Percentiles rank a stretch among this genome's conserved stretches.
Evolutionary conservation across 2,329 filamentous ascomycete species (phyloP).

Genomic region (Sporothrix dimorphospora): DNA sequence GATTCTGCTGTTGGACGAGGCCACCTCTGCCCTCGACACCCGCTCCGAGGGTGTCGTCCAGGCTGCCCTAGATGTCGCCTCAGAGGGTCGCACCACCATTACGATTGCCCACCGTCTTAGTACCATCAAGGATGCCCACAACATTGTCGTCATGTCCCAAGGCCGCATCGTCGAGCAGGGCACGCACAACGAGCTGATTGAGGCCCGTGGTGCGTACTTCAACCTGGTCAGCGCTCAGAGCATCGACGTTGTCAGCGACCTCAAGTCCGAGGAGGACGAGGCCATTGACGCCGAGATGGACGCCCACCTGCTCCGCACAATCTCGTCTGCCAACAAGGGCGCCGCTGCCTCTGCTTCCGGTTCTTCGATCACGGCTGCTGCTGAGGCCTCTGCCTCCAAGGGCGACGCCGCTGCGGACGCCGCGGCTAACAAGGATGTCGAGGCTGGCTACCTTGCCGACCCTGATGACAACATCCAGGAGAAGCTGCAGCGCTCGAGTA

Average conservation of each 20-base stretch:
- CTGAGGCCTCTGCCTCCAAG: neutral
- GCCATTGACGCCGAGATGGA: conserved; percentile 57
- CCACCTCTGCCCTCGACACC: conserved; percentile 90
- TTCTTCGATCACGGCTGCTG: neutral
- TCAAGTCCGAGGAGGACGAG: conserved; percentile 55
- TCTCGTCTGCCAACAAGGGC: conserved; percentile 45
- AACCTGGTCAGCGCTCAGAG: conserved; percentile 87
- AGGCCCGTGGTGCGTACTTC: conserved; percentile 72
- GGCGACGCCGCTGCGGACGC: neutral
- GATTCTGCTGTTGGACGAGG: conserved; percentile 90
- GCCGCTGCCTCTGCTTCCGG: conserved; percentile 27
- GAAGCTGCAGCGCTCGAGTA: conserved; percentile 59
- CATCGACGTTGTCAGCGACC: conserved; percentile 65
- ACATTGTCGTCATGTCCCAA: conserved; percentile 89
- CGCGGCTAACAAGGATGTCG: neutral
- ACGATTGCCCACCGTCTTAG: conserved; percentile 94
- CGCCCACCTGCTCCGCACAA: conserved; percentile 54
- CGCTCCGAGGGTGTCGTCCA: conserved; percentile 95
- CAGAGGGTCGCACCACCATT: conserved; percentile 88
- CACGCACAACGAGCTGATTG: conserved; percentile 78
- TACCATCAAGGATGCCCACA: conserved; percentile 91
- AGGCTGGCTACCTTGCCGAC: conserved; percentile 51
- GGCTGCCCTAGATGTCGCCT: conserved; percentile 83
- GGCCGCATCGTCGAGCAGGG: conserved; percentile 93
- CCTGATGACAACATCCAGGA: conserved; percentile 64